Base-by-base conservation (phyloP, 495 filamentous ascomycete genomes). In the Hypoxylon cercidicola region DNA sequence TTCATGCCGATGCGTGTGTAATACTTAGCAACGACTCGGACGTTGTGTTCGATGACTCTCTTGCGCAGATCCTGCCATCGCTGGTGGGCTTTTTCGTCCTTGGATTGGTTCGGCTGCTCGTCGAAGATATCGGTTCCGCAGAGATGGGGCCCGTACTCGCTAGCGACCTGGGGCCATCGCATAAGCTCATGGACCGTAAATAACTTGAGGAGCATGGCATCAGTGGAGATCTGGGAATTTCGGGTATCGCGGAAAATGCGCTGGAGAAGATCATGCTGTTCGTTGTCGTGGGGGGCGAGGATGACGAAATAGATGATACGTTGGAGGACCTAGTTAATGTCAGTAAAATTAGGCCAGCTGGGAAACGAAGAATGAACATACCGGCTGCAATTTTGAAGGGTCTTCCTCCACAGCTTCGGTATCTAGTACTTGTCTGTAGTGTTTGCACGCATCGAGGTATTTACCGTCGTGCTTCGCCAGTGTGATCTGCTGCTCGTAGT, bases 11-110 rank as follows among this genome's bases (percentile, higher is more conserved):
- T 96, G 64, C 95, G 92, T 7, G 96, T 98, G 82, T 99, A 99
- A 84, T 99, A 99, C 74, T 96, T 96, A 71, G 96, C 95, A 10
- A 99, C 85, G 7, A 98, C 95, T 39, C 95, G 90, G 41, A 99
- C 95, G 70, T 99, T 99, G 79, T 99, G 95, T 80, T 99, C 95
- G 71, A 99, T 99, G 55, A 99, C 95, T 30, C 95, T 92, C 82
- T 96, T 97, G 60, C 95, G 92, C 61, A 99, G 83, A 71, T 97
- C 96, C 74, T 93, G 85, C 92, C 92, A 98, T 74, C 95, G 84
- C 68, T 84, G 84, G 77, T 90, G 77, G 11, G 93, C 89, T 77
- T 96, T 90, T 58, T 88, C 83, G 60, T 97, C 92, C 13, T 74
- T 73, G 9, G 86, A 84, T 68, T 88, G 83, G 60, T 83, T 83